phyloP scores from a whole-genome alignment of 2,329 filamentous ascomycete species.

The Penicillium italicum region DNA sequence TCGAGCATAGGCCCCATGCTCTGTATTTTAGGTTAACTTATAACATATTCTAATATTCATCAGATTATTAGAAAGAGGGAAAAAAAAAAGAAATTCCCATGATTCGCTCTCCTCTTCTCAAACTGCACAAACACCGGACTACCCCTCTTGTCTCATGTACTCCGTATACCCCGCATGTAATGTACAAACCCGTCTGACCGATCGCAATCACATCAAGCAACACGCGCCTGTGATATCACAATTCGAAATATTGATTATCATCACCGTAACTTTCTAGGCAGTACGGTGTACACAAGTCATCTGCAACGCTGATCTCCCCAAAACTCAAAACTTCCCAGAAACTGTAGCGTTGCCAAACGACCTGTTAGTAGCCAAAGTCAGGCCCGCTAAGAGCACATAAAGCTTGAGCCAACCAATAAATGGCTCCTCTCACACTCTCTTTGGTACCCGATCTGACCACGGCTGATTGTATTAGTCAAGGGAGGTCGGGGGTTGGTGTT shows the following conservation, averaged over 20 bases:
- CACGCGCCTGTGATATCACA: slow-evolving; percentile 5
- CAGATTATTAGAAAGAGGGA: neutral
- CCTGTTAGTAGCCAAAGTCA: slow-evolving; percentile 9
- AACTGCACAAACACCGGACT: neutral
- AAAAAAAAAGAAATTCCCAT: neutral
- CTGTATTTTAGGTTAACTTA: neutral
- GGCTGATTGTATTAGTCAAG: slow-evolving; percentile 14
- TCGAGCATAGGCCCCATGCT: neutral
- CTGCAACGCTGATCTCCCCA: slow-evolving; percentile 14
- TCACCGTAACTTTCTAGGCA: neutral
- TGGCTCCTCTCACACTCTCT: slow-evolving; percentile 9
- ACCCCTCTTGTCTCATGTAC: neutral
- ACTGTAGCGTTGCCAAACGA: slow-evolving; percentile 7
- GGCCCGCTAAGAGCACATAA: neutral
- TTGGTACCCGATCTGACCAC: slow-evolving; percentile 15
- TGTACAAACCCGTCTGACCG: slow-evolving; percentile 1
- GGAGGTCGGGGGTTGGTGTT: neutral
- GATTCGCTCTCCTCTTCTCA: neutral
- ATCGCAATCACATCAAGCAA: slow-evolving; percentile 4
- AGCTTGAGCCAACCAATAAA: slow-evolving; percentile 6
- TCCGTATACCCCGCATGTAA: slow-evolving; percentile 7
- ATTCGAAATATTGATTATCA: neutral
- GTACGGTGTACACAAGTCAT: slow-evolving; percentile 2
- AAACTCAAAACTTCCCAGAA: slow-evolving; percentile 17
- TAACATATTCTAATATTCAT: neutral